Evolutionary conservation across 192 early-diverging fungal species (phyloP), one percentile per base, ranked within the genome.

Genomic region (Podila epigama): DNA sequence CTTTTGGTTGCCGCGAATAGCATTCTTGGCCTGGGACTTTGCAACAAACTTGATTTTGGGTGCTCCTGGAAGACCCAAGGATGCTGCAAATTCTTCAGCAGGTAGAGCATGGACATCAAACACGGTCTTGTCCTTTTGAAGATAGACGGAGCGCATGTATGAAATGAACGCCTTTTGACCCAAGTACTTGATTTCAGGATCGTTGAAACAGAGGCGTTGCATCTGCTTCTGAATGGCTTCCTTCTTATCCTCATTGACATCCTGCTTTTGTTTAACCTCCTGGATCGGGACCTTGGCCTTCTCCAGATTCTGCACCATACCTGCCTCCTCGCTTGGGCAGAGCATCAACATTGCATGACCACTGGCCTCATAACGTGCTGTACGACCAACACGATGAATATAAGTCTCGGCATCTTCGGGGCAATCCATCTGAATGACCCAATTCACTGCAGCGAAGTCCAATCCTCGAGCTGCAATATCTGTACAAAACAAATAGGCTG

Each of bases 401-500:
- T 99, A 98, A 2, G 97, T 99, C 51, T 89, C 93, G 37, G 92
- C 91, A 83, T 97, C 93, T 75, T 98, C 98, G 40, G 98, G 98
- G 57, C 95, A 97, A 77, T 99, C 98, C 51, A 97, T 69, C 64
- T 99, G 98, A 41, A 99, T 87, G 33, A 99, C 98, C 98, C 98
- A 99, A 79, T 99, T 94, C 5, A 99, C 97, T 13, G 95, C 92
- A 0, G 98, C 97, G 69, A 99, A 97, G 81, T 99, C 98, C 36
- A 99, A 83, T 28, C 98, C 98, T 67, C 96, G 93, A 4, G 97
- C 92, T 13, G 97, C 95, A 72, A 99, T 88, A 75, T 99, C 97
- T 0, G 97, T 99, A 51, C 93, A 92, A 75, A 99, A 95, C 37
- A 99, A 64, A 37, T 89, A 91, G 6, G 92, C 90, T 35, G 86